Evolutionary conservation across 2,329 filamentous ascomycete genomes (phyloP), one percentile per base, ranked within the genome.

Genomic region (Chaetothyriales sp.): DNA sequence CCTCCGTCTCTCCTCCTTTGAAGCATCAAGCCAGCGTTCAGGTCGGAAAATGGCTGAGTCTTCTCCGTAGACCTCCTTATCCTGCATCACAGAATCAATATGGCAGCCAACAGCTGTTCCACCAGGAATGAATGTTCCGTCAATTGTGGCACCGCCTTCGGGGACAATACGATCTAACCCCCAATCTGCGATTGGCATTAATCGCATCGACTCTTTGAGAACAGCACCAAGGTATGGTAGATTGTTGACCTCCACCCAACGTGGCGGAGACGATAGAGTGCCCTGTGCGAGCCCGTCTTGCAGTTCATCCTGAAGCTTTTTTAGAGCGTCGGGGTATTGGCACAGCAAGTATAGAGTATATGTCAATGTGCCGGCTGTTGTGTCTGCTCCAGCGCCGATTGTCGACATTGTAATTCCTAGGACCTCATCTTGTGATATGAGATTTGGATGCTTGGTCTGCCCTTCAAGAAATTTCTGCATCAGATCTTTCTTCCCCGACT

Each of bases 371-470:
- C 89, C 88, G 33, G 83, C 85, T 0, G 86, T 89, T 0, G 85
- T 89, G 66, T 90, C 86, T 1, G 79, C 83, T 2, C 85, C 85
- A 0, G 86, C 86, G 85, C 76, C 50, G 74, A 56, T 54, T 28
- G 49, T 54, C n/a, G 51, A 51, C 19, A 52, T 54, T 10, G 54
- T 29, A 46, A 54, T 47, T 25, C 13, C 54, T n/a, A 55, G 20
- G 20, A 43, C 43, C 13, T 46, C 46, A 44, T 49, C 48, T 25
- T 54, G 48, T 4, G 47, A 33, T 18, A 55, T 20, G n/a, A 55
- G 48, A 25, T 55, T 48, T 15, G 51, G 48, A 29, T 51, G 44
- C 37, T 49, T 44, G 20, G 49, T 50, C 29, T 51, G 50, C 15
- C 49, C 52, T 9, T 51, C 49, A 6, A 54, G 49, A 33, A 52